These are phyloP conservation scores for Alternaria triticina DNA, from an alignment of 2,329 filamentous ascomycete genomes.

Conservation along the genomic window DNA sequence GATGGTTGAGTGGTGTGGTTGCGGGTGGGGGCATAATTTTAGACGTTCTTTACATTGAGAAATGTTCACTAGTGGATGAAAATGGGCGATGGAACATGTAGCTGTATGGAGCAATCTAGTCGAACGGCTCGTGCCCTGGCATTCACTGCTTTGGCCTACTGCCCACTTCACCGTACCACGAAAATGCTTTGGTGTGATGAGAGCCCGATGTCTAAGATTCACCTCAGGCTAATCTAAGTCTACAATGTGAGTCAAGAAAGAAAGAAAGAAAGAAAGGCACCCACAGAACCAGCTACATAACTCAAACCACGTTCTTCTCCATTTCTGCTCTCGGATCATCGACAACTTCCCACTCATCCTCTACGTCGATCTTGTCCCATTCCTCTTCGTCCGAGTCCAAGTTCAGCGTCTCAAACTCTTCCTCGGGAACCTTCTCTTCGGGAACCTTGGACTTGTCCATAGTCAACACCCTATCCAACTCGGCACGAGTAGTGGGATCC, in stretches of 20 bases:
- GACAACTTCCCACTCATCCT: background rate
- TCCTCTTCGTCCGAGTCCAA: background rate
- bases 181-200: background rate
- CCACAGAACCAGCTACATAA: background rate
- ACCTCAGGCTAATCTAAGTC: background rate
- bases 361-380: background rate
- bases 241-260: background rate
- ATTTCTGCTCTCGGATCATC: background rate
- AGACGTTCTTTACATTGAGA: background rate
- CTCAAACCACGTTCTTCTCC: background rate
- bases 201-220: background rate
- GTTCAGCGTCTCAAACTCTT: background rate
- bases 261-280: background rate
- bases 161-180: background rate
- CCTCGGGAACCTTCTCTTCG: background rate
- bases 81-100: background rate
- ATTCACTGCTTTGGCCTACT: background rate
- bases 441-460: background rate
- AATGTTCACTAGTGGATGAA: background rate
- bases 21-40: background rate
- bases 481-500: background rate
- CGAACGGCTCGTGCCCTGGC: background rate
- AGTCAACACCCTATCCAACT: background rate
- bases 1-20: background rate
- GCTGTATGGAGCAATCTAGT: background rate